Percentiles rank a stretch among this genome's conserved stretches.
phyloP scores from a whole-genome alignment of 768 basidiomycete species.

The Leccinellum rugosiceps region DNA sequence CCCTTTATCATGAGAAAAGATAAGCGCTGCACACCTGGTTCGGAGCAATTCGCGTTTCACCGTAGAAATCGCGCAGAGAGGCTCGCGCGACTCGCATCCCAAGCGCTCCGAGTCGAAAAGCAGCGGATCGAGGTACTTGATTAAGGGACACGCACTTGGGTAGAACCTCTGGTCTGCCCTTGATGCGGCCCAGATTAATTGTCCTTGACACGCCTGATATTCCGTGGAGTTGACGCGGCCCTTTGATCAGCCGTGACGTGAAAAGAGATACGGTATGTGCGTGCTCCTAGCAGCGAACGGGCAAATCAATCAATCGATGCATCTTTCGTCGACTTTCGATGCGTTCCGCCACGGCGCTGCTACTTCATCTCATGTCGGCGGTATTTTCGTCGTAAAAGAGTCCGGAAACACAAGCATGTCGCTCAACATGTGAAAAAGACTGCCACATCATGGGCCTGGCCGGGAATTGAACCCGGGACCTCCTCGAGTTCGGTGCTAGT shows the following conservation, averaged over 20 bases:
- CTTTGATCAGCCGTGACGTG: conserved; percentile 41
- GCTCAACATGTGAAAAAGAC: neutral
- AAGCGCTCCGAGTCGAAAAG: conserved; percentile 3
- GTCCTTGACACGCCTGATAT: conserved; percentile 30
- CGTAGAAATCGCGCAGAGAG: conserved; percentile 3
- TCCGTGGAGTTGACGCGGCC: conserved; percentile 34
- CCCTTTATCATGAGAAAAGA: conserved; percentile 12
- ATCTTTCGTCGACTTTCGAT: conserved; percentile 13
- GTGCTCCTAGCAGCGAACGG: conserved; percentile 1
- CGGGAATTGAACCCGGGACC: conserved; percentile 89
- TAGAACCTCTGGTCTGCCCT: conserved; percentile 7
- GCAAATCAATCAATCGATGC: conserved; percentile 26
- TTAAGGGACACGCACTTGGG: conserved; percentile 9
- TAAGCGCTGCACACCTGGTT: conserved; percentile 4
- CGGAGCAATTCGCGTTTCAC: conserved; percentile 10
- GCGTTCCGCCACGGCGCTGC: conserved; percentile 19
- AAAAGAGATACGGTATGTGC: conserved; percentile 37
- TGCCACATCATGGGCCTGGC: conserved; percentile 45
- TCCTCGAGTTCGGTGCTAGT: conserved; percentile 44
- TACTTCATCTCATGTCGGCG: conserved; percentile 31
- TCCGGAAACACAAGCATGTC: conserved; percentile 3
- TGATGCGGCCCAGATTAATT: too few relatives aligned
- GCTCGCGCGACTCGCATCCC: neutral
- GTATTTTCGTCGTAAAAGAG: conserved; percentile 19
- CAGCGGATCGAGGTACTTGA: conserved; percentile 11